Percentiles rank a stretch among this genome's conserved stretches.
Evolutionary conservation across 768 basidiomycete species (phyloP).

Genomic region (Tremella yokohamensis): DNA sequence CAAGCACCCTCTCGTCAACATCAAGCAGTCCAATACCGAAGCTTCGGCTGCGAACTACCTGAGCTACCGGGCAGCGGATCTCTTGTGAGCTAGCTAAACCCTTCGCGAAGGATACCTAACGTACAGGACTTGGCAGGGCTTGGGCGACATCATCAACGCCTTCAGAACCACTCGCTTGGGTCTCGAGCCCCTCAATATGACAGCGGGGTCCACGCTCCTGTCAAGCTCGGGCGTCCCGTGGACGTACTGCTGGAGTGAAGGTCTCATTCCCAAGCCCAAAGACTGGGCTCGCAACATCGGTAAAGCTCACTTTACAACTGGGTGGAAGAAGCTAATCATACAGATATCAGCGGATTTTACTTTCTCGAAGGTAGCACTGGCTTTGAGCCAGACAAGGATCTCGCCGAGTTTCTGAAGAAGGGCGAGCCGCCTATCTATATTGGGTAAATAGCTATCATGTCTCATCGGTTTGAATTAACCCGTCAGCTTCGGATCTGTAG

Average conservation of each 20-base stretch:
- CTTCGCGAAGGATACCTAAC: background rate
- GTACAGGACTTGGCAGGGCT: constrained; percentile 50
- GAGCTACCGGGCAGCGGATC: constrained; percentile 61
- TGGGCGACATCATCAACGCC: constrained; percentile 62
- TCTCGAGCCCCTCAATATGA: constrained; percentile 56
- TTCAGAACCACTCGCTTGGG: constrained; percentile 58
- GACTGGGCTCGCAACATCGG: constrained; percentile 67
- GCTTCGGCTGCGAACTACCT: constrained; percentile 60
- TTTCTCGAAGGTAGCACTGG: constrained; percentile 60
- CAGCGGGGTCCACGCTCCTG: constrained; percentile 58
- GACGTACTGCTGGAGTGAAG: constrained; percentile 65
- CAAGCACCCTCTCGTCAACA: constrained; percentile 64
- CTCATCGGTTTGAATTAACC: constrained; percentile 39
- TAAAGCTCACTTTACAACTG: constrained; percentile 30
- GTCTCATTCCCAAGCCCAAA: constrained; percentile 61
- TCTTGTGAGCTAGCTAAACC: constrained; percentile 52
- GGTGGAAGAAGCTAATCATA: background rate
- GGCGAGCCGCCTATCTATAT: constrained; percentile 63
- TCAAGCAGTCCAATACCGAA: constrained; percentile 59
- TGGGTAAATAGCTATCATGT: constrained; percentile 52
- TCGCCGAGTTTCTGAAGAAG: constrained; percentile 56
- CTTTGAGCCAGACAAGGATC: constrained; percentile 57
- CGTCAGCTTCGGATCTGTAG: constrained; percentile 60
- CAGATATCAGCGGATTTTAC: constrained; percentile 65
- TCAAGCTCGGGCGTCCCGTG: constrained; percentile 61